Evolutionary conservation across 2,329 filamentous ascomycete species (phyloP), one percentile per base, ranked within the genome.

Genomic region (Diplodia scrobiculata): DNA sequence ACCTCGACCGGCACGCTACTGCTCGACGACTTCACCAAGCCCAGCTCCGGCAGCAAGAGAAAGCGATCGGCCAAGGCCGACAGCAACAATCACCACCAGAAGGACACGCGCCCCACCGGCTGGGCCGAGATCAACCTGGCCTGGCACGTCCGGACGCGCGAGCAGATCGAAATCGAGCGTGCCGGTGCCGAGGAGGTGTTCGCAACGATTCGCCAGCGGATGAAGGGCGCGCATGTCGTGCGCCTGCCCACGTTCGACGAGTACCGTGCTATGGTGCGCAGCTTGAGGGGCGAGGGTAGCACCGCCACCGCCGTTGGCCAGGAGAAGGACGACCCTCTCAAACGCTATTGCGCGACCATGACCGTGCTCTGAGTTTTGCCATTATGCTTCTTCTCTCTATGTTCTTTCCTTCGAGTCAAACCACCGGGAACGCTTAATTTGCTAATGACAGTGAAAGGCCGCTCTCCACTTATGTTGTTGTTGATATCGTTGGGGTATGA

Each of bases 241-340:
- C 64, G 64, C 7, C 34, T 66, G 54, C 64, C 64, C 13, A 59
- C 41, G 4, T 51, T 38, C 21, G 64, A 66, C 17, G 64, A 66
- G 64, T 66, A 66, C 25, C 53, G 54, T 21, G 64, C 45, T 47
- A 66, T 66, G 64, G 47, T 66, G 53, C 64, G 64, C 64, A 66
- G 64, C 47, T 19, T 66, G 29, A 32, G 54, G 19, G 53, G 64
- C 13, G 64, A 66, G 32, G 63, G 63, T 1, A 48, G 47, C 4
- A 29, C 32, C 38, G 6, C 25, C 2, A 19, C 32, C 38, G 4
- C 25, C 21, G 34, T 17, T 14, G 27, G 54, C 19, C 55, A 50
- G 27, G 53, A 36, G 32, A 32, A 54, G 27, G 53, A 66, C 19
- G 64, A 60, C 21, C 45, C 21, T 48, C 53, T 66, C 41, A 48